A percentile compares a stretch with the other conserved stretches of the same genome.
Evolutionary conservation across 2,329 filamentous ascomycete species (phyloP).

Genomic region (Sporothrix pallida): DNA sequence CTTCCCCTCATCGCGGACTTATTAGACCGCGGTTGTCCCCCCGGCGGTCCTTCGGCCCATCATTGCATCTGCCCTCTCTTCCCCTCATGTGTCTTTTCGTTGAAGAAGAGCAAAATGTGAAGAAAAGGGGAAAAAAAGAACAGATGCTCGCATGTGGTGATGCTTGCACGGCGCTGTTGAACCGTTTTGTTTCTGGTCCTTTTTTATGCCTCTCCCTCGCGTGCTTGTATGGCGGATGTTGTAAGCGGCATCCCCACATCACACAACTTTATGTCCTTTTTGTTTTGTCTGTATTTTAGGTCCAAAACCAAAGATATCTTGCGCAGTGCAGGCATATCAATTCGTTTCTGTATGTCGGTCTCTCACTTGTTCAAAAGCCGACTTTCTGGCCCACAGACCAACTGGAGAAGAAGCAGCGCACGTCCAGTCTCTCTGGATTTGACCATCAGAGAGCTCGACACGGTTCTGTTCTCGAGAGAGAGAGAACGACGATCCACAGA

Average conservation of each 20-base stretch:
- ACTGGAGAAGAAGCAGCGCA: constrained; percentile 31
- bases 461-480: constrained; percentile 25
- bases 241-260: constrained; percentile 2
- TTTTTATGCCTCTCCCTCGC: neutral
- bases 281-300: neutral
- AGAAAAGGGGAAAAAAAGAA: neutral
- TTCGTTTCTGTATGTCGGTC: neutral
- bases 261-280: neutral
- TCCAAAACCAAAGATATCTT: neutral
- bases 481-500: constrained; percentile 32
- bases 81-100: constrained; percentile 1
- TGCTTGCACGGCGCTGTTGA: neutral
- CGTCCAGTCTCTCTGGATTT: constrained; percentile 28
- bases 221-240: neutral
- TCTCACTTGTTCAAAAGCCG: neutral
- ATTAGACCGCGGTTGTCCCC: constrained; percentile 27
- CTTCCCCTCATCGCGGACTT: neutral
- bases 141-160: constrained; percentile 7
- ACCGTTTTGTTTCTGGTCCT: neutral
- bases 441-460: constrained; percentile 26
- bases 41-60: constrained; percentile 32
- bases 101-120: neutral
- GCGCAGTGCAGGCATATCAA: neutral
- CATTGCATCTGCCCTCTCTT: neutral
- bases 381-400: constrained; percentile 26